Base-by-base conservation (phyloP, 768 basidiomycete species). In the Trametes sanguinea region DNA sequence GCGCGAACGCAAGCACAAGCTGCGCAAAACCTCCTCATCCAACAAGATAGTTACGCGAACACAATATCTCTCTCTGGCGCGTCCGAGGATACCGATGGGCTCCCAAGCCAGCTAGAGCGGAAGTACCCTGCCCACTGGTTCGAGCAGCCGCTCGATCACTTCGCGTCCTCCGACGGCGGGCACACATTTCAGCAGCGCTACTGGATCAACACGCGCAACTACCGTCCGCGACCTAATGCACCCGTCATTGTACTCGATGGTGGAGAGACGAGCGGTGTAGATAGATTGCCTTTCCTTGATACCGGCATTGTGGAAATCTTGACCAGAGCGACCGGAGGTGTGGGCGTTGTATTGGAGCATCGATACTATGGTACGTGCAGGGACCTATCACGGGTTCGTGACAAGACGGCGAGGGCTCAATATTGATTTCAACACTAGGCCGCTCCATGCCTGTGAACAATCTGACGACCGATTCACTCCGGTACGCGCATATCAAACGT, bases 191-290 rank as follows among this genome's bases (percentile, higher is more conserved):
- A 81, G 54, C 95, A 98, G 71, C 83, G 96, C 17, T 99, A 94
- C 74, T 99, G 96, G 96, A 80, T 95, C 40, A 95, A 88, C 70
- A 84, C 85, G 17, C 83, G 90, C 37, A 86, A 92, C 73, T 98
- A 95, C 73, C 78, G 83, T 57, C 80, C 86, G 0, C 81, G 86
- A 6, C 75, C 80, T 2, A 85, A 87, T 46, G 90, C 87, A 2
- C 96, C 95, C 0, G 92, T 98, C 22, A 88, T 94, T 66, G 85
- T 98, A 2, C 76, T 98, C 22, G 96, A 98, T 73, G 94, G 93
- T 0, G 96, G 96, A 14, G 96, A 98, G 76, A 96, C 94, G 3
- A 89, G 84, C 63, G 96, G 94, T 17, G 86, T 85, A 73, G 83
- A 89, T 43, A 67, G 86, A 45, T 58, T 80, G 46, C 77, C 76